Conservation (phyloP, 495 filamentous ascomycete species). For the Cenococcum geophilum region DNA sequence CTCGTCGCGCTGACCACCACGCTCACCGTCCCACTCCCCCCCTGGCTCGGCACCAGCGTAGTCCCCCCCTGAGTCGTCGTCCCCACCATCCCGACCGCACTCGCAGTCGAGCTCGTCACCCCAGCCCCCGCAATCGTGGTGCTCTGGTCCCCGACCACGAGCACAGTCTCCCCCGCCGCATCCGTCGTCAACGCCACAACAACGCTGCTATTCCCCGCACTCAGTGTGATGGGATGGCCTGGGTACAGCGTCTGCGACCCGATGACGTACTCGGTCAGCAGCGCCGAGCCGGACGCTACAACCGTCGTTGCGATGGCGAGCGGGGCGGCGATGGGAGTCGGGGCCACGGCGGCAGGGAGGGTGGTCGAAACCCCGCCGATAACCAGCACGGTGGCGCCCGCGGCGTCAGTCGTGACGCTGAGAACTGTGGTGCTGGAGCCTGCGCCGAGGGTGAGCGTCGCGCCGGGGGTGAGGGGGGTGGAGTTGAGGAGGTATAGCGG, state of each 20-base stretch:
- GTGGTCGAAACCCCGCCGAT: constrained; percentile 3
- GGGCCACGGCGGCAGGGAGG: background rate
- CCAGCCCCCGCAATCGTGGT: no score
- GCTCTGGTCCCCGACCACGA: constrained; percentile 13
- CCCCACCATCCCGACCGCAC: no score
- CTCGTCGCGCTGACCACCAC: no score
- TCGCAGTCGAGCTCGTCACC: no score
- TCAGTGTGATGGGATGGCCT: constrained; percentile 21
- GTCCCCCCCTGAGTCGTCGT: no score
- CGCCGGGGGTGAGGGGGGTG: background rate
- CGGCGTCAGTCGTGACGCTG: constrained; percentile 4
- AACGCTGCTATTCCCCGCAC: background rate
- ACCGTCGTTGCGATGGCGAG: background rate
- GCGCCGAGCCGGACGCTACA: background rate
- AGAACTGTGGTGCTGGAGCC: background rate
- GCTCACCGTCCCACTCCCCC: no score
- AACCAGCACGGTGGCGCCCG: constrained; percentile 15
- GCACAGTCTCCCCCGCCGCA: constrained; percentile 12
- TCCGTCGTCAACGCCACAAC: constrained; percentile 13
- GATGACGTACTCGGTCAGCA: constrained; percentile 10
- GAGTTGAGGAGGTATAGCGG: background rate
- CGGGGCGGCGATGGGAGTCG: background rate
- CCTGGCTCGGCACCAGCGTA: no score
- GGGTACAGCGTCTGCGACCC: constrained; percentile 8
- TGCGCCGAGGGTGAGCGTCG: constrained; percentile 15